These are phyloP conservation scores for Solanum etuberosum DNA, from an alignment of 257 asterid species.

Conservation along the genomic window DNA sequence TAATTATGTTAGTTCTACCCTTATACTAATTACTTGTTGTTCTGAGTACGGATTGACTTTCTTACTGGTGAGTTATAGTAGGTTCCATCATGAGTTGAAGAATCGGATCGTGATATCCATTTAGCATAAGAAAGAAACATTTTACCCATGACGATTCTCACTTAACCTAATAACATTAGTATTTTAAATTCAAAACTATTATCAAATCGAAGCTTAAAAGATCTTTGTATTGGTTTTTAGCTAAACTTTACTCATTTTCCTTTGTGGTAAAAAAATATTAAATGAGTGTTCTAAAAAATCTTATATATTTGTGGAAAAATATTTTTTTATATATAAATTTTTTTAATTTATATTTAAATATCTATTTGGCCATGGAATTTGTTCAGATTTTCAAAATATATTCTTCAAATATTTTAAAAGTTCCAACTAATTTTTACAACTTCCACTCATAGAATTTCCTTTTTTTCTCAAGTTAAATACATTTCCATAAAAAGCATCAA, in stretches of 20 bases:
- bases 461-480: not conserved
- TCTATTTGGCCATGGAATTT: not conserved
- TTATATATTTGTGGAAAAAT: not conserved
- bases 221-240: not conserved
- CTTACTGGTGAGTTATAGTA: not conserved
- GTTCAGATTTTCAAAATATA: not conserved
- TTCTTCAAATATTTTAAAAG: not conserved
- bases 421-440: not conserved
- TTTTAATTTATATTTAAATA: too few species aligned
- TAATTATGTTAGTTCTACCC: not conserved
- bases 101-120: not conserved
- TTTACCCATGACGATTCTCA: not conserved
- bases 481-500: not conserved
- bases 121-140: not conserved
- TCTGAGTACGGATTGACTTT: too few species aligned
- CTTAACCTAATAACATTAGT: not conserved
- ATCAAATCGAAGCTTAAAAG: not conserved
- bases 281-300: too few species aligned
- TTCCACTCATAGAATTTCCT: not conserved
- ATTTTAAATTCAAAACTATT: too few species aligned
- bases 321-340: too few species aligned
- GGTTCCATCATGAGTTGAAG: not conserved
- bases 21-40: not conserved
- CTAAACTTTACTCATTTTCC: not conserved
- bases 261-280: too few species aligned